Evolutionary conservation across 2,329 filamentous ascomycete species (phyloP).

Genomic region (Ramichloridium luteum): DNA sequence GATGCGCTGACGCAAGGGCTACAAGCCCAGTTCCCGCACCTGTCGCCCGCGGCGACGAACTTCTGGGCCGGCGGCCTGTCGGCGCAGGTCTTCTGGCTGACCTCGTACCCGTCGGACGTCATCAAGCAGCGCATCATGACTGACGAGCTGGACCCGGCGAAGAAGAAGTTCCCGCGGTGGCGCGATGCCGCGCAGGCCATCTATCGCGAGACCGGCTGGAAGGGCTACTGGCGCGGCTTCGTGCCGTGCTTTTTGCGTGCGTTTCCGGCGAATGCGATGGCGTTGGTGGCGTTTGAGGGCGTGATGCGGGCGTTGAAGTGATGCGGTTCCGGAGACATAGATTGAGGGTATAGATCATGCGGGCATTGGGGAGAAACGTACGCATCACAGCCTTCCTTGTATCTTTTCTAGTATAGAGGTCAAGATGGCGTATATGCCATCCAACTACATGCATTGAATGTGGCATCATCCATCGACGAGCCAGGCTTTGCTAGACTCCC

Average conservation of each 20-base stretch:
- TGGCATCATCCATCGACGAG: too few relatives aligned
- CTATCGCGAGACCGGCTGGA: slow-evolving; percentile 61
- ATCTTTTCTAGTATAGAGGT: too few relatives aligned
- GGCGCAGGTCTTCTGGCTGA: slow-evolving; percentile 90
- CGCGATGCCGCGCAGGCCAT: slow-evolving; percentile 65
- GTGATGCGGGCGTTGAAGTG: slow-evolving; percentile 35
- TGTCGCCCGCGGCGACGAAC: slow-evolving; percentile 72
- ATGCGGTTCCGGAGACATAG: too few relatives aligned
- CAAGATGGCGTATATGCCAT: too few relatives aligned
- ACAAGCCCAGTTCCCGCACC: slow-evolving; percentile 49
- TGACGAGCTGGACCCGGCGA: slow-evolving; percentile 66
- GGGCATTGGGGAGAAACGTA: too few relatives aligned
- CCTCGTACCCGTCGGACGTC: slow-evolving; percentile 47
- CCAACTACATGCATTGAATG: too few relatives aligned
- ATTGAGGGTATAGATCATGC: too few relatives aligned
- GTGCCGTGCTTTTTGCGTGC: slow-evolving; percentile 85
- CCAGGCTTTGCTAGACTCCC: too few relatives aligned
- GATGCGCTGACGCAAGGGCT: slow-evolving; percentile 66
- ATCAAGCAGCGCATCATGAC: slow-evolving; percentile 98
- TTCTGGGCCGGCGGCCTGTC: slow-evolving; percentile 95
- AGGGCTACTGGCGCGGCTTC: slow-evolving; percentile 84
- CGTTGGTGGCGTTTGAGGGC: slow-evolving; percentile 82
- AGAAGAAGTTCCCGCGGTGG: slow-evolving; percentile 61
- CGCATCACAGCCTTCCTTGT: too few relatives aligned
- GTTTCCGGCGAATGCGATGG: slow-evolving; percentile 92